Percentiles rank a stretch among this genome's conserved stretches.
Evolutionary conservation across 768 basidiomycete species (phyloP).

Genomic region (Leucosporidium yakuticum): DNA sequence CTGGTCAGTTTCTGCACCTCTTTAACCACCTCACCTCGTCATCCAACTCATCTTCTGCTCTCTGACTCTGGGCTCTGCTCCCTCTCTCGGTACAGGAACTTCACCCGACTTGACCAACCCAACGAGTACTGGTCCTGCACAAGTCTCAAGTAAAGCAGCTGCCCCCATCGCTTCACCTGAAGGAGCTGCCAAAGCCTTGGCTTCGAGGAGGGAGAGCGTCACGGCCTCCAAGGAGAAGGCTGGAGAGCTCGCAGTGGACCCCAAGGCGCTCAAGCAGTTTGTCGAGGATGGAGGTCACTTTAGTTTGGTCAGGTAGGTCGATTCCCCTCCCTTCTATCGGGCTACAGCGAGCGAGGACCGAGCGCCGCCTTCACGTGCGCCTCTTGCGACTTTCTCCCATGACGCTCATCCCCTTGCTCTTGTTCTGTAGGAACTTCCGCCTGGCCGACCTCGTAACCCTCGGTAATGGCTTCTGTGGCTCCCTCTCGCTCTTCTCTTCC

Average conservation of each 20-base stretch:
- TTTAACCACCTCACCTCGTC: too few species aligned
- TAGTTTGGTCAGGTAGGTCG: conserved; percentile 77
- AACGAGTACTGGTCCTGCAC: conserved; percentile 23
- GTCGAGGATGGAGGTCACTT: conserved; percentile 90
- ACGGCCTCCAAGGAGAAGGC: not conserved
- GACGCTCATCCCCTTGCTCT: not conserved
- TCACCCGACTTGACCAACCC: conserved; percentile 29
- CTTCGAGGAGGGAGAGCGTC: conserved; percentile 16
- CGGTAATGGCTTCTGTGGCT: conserved; percentile 98
- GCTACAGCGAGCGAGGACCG: not conserved
- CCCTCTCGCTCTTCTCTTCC: conserved; percentile 87
- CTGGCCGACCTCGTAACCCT: conserved; percentile 97
- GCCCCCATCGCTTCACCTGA: conserved; percentile 10
- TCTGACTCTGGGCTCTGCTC: too few species aligned
- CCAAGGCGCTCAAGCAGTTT: conserved; percentile 62
- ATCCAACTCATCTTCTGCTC: too few species aligned
- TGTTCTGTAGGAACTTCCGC: conserved; percentile 72
- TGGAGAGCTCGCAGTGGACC: not conserved
- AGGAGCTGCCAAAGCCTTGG: conserved; percentile 25
- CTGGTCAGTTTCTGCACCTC: too few species aligned
- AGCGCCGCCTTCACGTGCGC: not conserved
- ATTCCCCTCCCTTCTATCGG: too few species aligned
- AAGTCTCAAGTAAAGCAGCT: conserved; percentile 17
- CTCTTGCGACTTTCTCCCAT: not conserved
- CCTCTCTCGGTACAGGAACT: conserved; percentile 10